phyloP scores from a whole-genome alignment of 176 grass and related monocot genomes.

The Oropetium thomaeum region DNA sequence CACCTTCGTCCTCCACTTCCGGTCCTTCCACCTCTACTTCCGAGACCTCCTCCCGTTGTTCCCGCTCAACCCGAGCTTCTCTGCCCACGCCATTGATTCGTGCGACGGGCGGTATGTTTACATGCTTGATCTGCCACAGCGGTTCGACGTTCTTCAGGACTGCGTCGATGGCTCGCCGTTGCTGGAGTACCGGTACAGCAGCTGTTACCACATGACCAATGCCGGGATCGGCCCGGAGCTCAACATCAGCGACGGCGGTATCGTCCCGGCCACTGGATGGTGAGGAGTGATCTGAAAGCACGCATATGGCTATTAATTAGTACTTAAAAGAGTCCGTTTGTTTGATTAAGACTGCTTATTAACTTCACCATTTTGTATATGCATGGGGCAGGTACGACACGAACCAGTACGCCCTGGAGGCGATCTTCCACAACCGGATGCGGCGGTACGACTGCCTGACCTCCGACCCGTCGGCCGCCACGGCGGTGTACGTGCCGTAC shows the following conservation, averaged over 20 bases:
- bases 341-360: too few relatives aligned
- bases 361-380: too few relatives aligned
- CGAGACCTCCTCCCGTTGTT: background rate
- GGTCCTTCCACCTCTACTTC: background rate
- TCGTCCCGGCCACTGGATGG: conserved; percentile 22
- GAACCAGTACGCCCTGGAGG: conserved; percentile 56
- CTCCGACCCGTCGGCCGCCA: conserved; percentile 31
- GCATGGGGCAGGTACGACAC: conserved; percentile 41
- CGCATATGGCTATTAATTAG: too few relatives aligned
- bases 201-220: conserved; percentile 22
- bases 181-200: background rate
- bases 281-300: too few relatives aligned
- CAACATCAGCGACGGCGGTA: background rate
- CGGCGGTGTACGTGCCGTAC: conserved; percentile 32
- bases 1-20: background rate
- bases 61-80: background rate
- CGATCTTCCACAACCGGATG: conserved; percentile 64
- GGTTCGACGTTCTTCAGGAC: background rate
- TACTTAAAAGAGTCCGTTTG: too few relatives aligned
- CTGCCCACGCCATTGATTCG: background rate
- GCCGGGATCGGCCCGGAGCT: conserved; percentile 33
- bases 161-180: background rate
- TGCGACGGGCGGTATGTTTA: conserved; percentile 31
- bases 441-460: conserved; percentile 56
- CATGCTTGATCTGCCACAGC: background rate